These are phyloP conservation scores for Colletotrichum limetticola DNA, from an alignment of 2,329 filamentous ascomycete species.

Conservation along the genomic window DNA sequence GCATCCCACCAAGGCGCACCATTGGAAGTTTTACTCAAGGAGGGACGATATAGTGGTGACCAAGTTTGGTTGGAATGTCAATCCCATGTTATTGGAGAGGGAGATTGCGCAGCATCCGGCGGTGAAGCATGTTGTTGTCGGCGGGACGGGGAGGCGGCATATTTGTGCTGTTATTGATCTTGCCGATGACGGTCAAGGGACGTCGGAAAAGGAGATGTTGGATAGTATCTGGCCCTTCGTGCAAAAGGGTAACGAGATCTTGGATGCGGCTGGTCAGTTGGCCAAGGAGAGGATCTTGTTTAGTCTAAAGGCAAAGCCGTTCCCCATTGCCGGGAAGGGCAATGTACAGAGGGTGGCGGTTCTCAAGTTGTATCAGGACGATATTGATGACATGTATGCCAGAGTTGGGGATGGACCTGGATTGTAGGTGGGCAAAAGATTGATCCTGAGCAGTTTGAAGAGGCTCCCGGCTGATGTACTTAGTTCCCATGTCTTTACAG, in stretches of 20 bases:
- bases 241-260: constrained; percentile 58
- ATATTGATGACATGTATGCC: constrained; percentile 54
- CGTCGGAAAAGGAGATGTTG: neutral
- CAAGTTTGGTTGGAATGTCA: constrained; percentile 54
- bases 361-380: constrained; percentile 51
- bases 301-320: constrained; percentile 55
- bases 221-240: constrained; percentile 57
- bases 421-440: too few relatives aligned
- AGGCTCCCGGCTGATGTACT: too few relatives aligned
- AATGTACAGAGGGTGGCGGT: constrained; percentile 53
- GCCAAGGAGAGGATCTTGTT: constrained; percentile 43
- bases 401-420: neutral
- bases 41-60: constrained; percentile 53
- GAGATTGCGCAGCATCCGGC: constrained; percentile 42
- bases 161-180: constrained; percentile 34
- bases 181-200: constrained; percentile 35
- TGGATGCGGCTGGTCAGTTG: constrained; percentile 55
- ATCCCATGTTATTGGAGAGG: constrained; percentile 50
- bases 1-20: constrained; percentile 45
- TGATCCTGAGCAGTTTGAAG: too few relatives aligned
- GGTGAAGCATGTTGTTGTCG: constrained; percentile 45
- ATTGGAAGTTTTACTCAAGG: constrained; percentile 50
- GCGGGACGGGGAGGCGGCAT: constrained; percentile 43
- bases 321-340: constrained; percentile 56
- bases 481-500: too few relatives aligned